phyloP scores from a whole-genome alignment of 2,329 filamentous ascomycete genomes.

The Didymellaceae sp. region DNA sequence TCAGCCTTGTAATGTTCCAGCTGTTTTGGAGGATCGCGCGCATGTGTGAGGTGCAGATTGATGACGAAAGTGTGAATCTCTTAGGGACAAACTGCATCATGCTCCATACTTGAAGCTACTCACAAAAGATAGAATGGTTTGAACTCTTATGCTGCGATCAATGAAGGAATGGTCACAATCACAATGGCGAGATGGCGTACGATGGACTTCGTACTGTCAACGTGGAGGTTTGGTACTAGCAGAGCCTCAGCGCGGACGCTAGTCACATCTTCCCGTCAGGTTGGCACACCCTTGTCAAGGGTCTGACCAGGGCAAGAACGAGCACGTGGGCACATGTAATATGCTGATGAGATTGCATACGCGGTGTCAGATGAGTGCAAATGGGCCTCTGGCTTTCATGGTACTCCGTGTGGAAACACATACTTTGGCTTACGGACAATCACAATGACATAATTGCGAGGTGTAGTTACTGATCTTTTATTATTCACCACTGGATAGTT shows the following conservation, averaged over 20 bases:
- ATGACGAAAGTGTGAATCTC: neutral
- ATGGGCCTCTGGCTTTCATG: too few relatives aligned
- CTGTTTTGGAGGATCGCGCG: too few relatives aligned
- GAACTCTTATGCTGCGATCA: neutral
- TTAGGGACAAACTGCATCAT: too few relatives aligned
- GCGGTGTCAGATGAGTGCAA: too few relatives aligned
- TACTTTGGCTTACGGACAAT: neutral
- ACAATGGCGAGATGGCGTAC: neutral
- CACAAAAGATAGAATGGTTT: neutral
- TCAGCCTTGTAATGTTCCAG: too few relatives aligned
- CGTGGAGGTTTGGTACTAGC: constrained; percentile 38
- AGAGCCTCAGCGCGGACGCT: constrained; percentile 36
- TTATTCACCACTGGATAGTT: constrained; percentile 42
- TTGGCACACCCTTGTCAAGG: constrained; percentile 14
- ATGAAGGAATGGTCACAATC: neutral
- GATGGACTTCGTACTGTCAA: constrained; percentile 25
- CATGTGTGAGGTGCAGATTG: too few relatives aligned
- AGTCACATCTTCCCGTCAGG: constrained; percentile 18
- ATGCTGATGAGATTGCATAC: neutral
- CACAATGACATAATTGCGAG: neutral
- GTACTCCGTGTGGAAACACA: too few relatives aligned
- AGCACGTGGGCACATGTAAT: constrained; percentile 9
- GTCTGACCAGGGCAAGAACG: constrained; percentile 15
- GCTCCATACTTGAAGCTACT: neutral
- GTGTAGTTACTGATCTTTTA: constrained; percentile 26